These are phyloP conservation scores for Penicillium sp. DNA, from an alignment of 2,329 filamentous ascomycete genomes.

Conservation along the genomic window DNA sequence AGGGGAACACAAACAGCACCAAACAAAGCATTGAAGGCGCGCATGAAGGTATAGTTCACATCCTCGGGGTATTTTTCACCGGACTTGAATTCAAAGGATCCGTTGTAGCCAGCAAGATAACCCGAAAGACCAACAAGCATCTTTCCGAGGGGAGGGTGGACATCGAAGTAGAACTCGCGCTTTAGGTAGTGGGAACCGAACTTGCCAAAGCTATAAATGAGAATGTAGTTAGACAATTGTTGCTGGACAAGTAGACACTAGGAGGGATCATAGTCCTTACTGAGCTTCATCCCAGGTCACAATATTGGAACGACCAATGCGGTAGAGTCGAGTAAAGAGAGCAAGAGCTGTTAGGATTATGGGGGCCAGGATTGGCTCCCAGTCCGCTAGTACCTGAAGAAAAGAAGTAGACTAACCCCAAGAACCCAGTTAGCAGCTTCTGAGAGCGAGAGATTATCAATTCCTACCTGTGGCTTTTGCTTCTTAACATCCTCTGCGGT, in stretches of 20 bases:
- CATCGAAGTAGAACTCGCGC: slow-evolving; percentile 98
- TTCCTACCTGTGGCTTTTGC: slow-evolving; percentile 35
- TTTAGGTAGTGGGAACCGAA: slow-evolving; percentile 99
- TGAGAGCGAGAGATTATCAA: neutral
- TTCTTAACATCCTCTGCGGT: slow-evolving; percentile 36
- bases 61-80: slow-evolving; percentile 93
- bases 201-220: slow-evolving; percentile 57
- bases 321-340: slow-evolving; percentile 67
- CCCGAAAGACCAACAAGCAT: slow-evolving; percentile 97
- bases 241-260: neutral
- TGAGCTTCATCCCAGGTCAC: slow-evolving; percentile 77
- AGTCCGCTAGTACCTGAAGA: slow-evolving; percentile 51
- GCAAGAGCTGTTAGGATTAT: slow-evolving; percentile 62
- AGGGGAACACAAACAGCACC: slow-evolving; percentile 89
- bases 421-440: neutral
- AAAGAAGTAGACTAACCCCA: slow-evolving; percentile 34
- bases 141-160: slow-evolving; percentile 94
- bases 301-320: slow-evolving; percentile 67
- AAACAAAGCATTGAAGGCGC: slow-evolving; percentile 93
- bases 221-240: neutral
- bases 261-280: slow-evolving; percentile 47
- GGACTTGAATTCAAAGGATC: slow-evolving; percentile 98
- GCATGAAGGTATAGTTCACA: slow-evolving; percentile 97
- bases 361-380: slow-evolving; percentile 63
- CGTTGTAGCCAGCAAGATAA: slow-evolving; percentile 96